Evolutionary conservation across 768 basidiomycete species (phyloP), one percentile per base, ranked within the genome.

Genomic region (Leccinum arenicola): DNA sequence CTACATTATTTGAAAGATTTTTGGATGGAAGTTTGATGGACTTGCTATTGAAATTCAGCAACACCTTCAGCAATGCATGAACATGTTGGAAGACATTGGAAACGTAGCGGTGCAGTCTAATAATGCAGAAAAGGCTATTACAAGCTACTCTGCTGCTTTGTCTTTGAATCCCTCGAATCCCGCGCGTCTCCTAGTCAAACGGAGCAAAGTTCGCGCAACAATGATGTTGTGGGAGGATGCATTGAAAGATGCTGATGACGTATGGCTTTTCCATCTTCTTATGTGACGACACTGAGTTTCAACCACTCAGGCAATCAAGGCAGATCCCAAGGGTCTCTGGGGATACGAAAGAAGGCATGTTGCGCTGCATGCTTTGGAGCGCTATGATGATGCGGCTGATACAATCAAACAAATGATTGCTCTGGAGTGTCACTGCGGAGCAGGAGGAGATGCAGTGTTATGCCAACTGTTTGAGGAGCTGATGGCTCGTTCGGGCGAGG

Each of bases 21-120:
- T 62, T 21, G 64, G 56, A 2, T 65, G 64, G 64, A n/a, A 52
- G 4, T 58, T 65, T 38, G 60, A 65, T 3, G 14, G 36, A 7
- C 56, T 58, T 7, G 11, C 9, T 2, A 1, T 19, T 11, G 45
- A 31, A 4, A 47, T 58, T 15, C 48, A 50, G 10, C 1, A 31
- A 4, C 52, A 21, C 0, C 21, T 61, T 21, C 29, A 10, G 43
- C 25, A 35, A 3, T 51, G 55, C 12, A 1, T 45, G 8, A 23
- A 6, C 15, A 8, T 6, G 1, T 8, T 57, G 1, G 55, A 64
- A 50, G 11, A 3, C 1, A 2, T 10, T 0, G 63, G 52, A 2
- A 53, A 64, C 36, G n/a, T 5, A 3, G 63, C 56, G 1, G 0
- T 54, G 6, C 6, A 12, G 4, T 40, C 56, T 10, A 12, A 40